These are phyloP conservation scores for Rhodomyrtus tomentosa DNA, from an alignment of 345 rosid species.

Conservation along the genomic window DNA sequence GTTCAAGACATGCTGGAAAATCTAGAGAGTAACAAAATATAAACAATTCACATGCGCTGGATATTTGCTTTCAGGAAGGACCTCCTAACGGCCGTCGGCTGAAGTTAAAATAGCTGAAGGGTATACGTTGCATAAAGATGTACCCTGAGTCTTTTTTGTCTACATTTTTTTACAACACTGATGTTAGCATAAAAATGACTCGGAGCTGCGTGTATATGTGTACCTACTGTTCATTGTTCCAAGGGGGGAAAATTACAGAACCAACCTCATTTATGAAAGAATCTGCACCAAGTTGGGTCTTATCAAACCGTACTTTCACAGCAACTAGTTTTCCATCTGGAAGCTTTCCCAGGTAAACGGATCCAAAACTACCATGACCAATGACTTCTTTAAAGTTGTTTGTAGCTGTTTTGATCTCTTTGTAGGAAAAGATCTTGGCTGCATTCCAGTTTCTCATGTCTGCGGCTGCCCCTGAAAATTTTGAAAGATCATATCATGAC, in stretches of 20 bases:
- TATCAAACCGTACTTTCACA: constrained; percentile 80
- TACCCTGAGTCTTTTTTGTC: neutral
- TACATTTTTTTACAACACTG: neutral
- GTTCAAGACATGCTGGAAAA: neutral
- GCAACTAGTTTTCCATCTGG: constrained; percentile 69
- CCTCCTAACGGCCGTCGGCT: neutral
- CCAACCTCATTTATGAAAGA: constrained; percentile 84
- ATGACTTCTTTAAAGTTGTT: constrained; percentile 68
- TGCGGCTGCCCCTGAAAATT: constrained; percentile 24
- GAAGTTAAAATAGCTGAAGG: neutral
- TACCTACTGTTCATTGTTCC: neutral
- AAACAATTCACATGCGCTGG: neutral
- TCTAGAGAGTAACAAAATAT: neutral
- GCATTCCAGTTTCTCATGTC: constrained; percentile 81
- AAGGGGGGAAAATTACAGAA: neutral
- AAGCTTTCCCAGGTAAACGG: constrained; percentile 82
- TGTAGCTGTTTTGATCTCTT: constrained; percentile 76
- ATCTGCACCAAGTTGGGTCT: constrained; percentile 83
- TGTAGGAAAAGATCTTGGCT: constrained; percentile 64
- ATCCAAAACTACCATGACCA: constrained; percentile 87
- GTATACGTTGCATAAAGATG: neutral
- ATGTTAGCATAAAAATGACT: neutral
- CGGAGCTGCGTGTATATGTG: neutral
- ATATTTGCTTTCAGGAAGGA: neutral
- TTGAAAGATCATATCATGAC: neutral